Percentiles rank a stretch among this genome's conserved stretches.
Conservation (phyloP, 2,329 filamentous ascomycete species). For the Talaromyces piceae region DNA sequence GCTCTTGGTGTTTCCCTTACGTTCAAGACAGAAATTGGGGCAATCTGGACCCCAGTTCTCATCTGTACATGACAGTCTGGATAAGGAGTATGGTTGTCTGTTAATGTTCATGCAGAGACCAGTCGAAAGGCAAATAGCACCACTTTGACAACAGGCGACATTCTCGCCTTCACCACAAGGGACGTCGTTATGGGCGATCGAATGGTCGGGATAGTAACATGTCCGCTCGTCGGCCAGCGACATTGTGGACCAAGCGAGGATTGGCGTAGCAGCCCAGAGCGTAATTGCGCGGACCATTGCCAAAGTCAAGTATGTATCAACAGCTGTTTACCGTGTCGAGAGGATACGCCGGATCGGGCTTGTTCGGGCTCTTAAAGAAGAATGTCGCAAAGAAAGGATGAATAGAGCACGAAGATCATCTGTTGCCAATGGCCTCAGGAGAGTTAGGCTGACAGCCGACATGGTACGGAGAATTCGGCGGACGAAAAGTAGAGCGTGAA, state of each 20-base stretch:
- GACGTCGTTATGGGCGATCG: slow-evolving; percentile 12
- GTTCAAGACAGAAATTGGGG: slow-evolving; percentile 8
- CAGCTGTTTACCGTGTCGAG: not conserved
- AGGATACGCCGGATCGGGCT: too few species aligned
- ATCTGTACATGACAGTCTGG: slow-evolving; percentile 23
- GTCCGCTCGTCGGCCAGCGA: slow-evolving; percentile 7
- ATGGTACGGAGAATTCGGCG: not conserved
- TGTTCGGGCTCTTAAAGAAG: too few species aligned
- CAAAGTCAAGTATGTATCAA: too few species aligned
- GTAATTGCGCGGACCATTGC: not conserved
- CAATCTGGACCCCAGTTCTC: slow-evolving; percentile 18
- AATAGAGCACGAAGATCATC: not conserved
- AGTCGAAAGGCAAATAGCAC: slow-evolving; percentile 23
- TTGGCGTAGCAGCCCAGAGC: not conserved
- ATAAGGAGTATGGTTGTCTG: slow-evolving; percentile 19
- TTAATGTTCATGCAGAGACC: slow-evolving; percentile 20
- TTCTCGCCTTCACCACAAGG: slow-evolving; percentile 20
- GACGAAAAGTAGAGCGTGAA: not conserved
- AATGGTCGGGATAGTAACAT: slow-evolving; percentile 24
- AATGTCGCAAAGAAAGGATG: not conserved
- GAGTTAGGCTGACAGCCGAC: too few species aligned
- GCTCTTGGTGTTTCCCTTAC: not conserved
- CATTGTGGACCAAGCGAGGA: not conserved
- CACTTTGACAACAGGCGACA: slow-evolving; percentile 20
- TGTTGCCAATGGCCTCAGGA: too few species aligned